Percentiles rank a stretch among this genome's conserved stretches.
These are phyloP conservation scores for Arachis stenosperma DNA, from an alignment of 306 rosid genomes.

Conservation along the genomic window DNA sequence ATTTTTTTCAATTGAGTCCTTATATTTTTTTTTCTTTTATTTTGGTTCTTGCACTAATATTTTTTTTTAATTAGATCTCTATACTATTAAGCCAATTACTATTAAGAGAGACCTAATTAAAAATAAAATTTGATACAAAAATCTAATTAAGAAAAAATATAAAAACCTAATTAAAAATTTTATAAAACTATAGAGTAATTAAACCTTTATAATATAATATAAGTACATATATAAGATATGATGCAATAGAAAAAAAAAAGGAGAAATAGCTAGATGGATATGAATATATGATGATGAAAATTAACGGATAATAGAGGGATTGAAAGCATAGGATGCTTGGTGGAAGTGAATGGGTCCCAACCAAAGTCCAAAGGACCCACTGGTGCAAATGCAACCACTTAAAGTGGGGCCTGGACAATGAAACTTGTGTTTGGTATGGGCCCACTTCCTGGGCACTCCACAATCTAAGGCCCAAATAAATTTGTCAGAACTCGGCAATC, in stretches of 20 bases:
- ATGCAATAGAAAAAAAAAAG: not conserved
- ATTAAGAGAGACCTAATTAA: too few species aligned
- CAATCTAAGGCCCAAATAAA: slow-evolving; percentile 45
- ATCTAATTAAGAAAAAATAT: too few species aligned
- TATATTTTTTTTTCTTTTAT: too few species aligned
- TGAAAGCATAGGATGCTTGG: slow-evolving; percentile 52
- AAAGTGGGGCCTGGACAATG: slow-evolving; percentile 40
- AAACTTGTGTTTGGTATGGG: slow-evolving; percentile 13
- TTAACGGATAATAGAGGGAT: not conserved
- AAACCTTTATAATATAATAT: not conserved
- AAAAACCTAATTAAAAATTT: too few species aligned
- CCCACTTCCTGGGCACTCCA: slow-evolving; percentile 50
- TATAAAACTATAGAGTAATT: too few species aligned
- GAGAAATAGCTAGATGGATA: not conserved
- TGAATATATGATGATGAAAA: slow-evolving; percentile 2
- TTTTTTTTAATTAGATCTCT: too few species aligned
- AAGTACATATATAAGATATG: not conserved
- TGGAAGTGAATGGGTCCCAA: slow-evolving; percentile 37
- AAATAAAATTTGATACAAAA: too few species aligned
- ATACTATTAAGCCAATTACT: too few species aligned
- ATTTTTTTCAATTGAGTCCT: too few species aligned
- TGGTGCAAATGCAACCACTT: slow-evolving; percentile 41
- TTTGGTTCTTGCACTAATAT: too few species aligned
- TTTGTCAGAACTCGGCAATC: slow-evolving; percentile 30
- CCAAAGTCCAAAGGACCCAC: slow-evolving; percentile 39